Conservation (phyloP, 2,329 filamentous ascomycete genomes). For the Stemphylium lycopersici region DNA sequence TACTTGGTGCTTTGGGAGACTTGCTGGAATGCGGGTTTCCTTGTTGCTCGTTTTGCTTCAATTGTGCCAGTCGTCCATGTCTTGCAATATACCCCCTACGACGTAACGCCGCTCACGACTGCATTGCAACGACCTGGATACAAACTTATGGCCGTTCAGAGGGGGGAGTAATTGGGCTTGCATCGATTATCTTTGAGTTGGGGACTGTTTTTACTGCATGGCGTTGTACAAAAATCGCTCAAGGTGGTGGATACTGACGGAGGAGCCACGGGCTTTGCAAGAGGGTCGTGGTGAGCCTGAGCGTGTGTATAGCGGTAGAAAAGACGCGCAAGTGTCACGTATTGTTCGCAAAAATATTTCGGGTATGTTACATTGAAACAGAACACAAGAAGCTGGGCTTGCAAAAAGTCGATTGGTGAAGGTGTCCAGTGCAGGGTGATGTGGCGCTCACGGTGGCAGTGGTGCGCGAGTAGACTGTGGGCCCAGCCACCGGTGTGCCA, state of each 20-base stretch:
- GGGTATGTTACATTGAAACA: constrained; percentile 19
- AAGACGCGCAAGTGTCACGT: constrained; percentile 12
- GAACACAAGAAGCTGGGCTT: background rate
- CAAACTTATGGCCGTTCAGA: constrained; percentile 19
- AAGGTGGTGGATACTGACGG: background rate
- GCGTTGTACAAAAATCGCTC: constrained; percentile 3
- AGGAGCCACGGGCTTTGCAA: background rate
- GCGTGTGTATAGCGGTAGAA: constrained; percentile 1
- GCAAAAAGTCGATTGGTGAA: background rate
- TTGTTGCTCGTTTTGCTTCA: background rate
- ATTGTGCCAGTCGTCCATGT: constrained; percentile 13
- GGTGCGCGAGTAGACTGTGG: background rate
- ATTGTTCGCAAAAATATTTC: constrained; percentile 21
- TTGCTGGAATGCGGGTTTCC: constrained; percentile 11
- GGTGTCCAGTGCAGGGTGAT: background rate
- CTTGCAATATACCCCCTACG: constrained; percentile 35
- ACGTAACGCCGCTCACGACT: constrained; percentile 35
- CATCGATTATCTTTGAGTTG: background rate
- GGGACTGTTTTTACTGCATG: constrained; percentile 3
- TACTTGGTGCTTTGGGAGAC: constrained; percentile 23
- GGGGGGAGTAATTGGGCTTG: constrained; percentile 17
- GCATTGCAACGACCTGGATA: constrained; percentile 26
- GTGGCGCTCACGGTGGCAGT: background rate
- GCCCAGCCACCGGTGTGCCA: constrained; percentile 13
- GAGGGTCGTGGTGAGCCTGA: background rate